A percentile compares a stretch with the other conserved stretches of the same genome.
Evolutionary conservation across 495 filamentous ascomycete genomes (phyloP).

Genomic region (Hypoxylon crocopeplum): DNA sequence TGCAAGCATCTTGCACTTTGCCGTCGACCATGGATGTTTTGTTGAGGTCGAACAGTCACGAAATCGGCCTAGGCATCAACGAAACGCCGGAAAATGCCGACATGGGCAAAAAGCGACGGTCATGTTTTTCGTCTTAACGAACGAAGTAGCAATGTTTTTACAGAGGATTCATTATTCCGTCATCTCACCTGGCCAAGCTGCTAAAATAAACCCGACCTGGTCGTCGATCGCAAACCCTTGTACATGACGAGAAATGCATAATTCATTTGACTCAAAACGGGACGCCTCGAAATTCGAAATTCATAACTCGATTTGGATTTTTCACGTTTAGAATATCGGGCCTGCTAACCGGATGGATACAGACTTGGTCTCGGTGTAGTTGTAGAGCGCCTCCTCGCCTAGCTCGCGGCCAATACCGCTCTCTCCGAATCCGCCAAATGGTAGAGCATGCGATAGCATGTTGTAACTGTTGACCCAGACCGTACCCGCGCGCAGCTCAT

Average conservation of each 20-base stretch:
- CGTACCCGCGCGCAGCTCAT: conserved; percentile 83
- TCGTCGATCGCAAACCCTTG: too few species aligned
- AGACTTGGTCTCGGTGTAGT: conserved; percentile 83
- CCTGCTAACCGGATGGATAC: conserved; percentile 61
- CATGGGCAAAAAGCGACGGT: neutral
- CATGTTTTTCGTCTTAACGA: too few species aligned
- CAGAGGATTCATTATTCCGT: too few species aligned
- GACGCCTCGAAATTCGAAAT: too few species aligned
- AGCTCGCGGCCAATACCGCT: conserved; percentile 93
- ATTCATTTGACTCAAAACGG: neutral
- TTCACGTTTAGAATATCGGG: conserved; percentile 45
- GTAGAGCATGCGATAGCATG: conserved; percentile 76
- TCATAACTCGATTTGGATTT: neutral
- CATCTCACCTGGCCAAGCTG: too few species aligned
- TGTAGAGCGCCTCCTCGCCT: conserved; percentile 88
- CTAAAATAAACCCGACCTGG: too few species aligned
- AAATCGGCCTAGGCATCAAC: neutral
- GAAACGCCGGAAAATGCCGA: neutral
- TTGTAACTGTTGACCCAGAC: conserved; percentile 94
- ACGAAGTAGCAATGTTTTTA: too few species aligned
- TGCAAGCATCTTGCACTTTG: neutral
- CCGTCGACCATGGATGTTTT: too few species aligned
- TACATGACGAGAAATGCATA: conserved; percentile 8
- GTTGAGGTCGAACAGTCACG: neutral
- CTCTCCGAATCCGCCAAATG: conserved; percentile 93